Evolutionary conservation across 768 basidiomycete species (phyloP), one percentile per base, ranked within the genome.

Genomic region (Agrocybe pediades): DNA sequence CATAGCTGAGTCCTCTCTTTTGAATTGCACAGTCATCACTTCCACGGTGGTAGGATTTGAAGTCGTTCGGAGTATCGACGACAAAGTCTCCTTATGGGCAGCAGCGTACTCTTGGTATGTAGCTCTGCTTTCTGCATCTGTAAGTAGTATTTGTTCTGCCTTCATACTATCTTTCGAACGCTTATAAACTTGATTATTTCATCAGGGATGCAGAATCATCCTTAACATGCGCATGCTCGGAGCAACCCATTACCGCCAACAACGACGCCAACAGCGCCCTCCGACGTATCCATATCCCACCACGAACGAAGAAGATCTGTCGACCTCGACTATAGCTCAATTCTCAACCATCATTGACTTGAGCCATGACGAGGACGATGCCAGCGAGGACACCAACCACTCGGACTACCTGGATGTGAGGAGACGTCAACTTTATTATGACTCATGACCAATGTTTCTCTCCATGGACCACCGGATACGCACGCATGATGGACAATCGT

Each of bases 161-260:
- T 9, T 8, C 21, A 20, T 41, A 13, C 13, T 26, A 6, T 17
- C 23, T 49, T 9, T 13, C 13, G 16, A 41, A 40, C 9, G 20
- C 2, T 27, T 19, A 4, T 17, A 11, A 17, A 15, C 15, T 46
- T 43, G n/a, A 21, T 40, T n/a, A 25, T 5, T 16, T 19, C 30
- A 27, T 17, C 46, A 59, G 58, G 58, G 58, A 13, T 59, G 58
- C 24, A 49, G 59, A 41, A 50, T 60, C 41, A 51, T 60, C 19
- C 40, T 60, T 8, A 60, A 25, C 16, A 47, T 60, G 49, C 59
- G 59, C 33, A 56, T 49, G 21, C 49, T 60, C 15, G 52, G 44
- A 1, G 27, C 33, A 11, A 40, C n/a, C 23, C 43, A 48, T 43
- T 42, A 21, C 13, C 49, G 25, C 71, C 76, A 47, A 58, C 65